Base-by-base conservation (phyloP, 352 stramenopile species). In the Phytophthora hybrid region DNA sequence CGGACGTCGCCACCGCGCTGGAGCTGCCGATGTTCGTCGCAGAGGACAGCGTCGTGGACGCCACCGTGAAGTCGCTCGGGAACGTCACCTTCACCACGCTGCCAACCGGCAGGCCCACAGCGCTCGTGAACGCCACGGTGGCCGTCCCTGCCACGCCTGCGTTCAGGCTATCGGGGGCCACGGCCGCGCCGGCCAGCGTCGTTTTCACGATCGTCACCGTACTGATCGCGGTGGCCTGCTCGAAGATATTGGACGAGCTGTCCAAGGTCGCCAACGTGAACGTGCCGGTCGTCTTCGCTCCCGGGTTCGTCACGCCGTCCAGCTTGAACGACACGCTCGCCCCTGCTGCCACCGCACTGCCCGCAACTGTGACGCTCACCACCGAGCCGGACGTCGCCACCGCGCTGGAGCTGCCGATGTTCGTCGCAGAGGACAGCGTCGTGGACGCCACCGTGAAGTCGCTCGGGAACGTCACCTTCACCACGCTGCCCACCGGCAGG, bases 251-350 rank as follows among this genome's bases (percentile, higher is more conserved):
- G 2, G 44, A 56, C 1, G 63, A 69, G 56, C 68, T 79, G 60
- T 90, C 81, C 44, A 63, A 71, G 46, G 79, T 86, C 47, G 39
- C 57, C 53, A 92, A 4, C 4, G 55, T 29, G 61, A 90, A 92
- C 16, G 65, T 66, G 14, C 59, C 72, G n/a, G 81, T 85, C 46
- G 65, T 73, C 44, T 73, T 78, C 54, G 72, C 80, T 11, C 83
- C 84, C 62, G 81, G 78, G 63, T 92, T 92, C 66, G 78, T 88
- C 21, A 90, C 69, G 13, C 73, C 77, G 37, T 83, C 52, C 65
- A 92, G 47, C 49, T 76, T 70, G 68, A 91, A 87, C 37, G 80
- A 82, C 21, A 90, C 73, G 1, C 34, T 63, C 9, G 68, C 10
- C 0, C 79, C 72, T 9, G 69, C 62, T 3, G 49, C 14, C 39